Base-by-base conservation (phyloP, 768 basidiomycete species). In the Solioccasus polychromus region DNA sequence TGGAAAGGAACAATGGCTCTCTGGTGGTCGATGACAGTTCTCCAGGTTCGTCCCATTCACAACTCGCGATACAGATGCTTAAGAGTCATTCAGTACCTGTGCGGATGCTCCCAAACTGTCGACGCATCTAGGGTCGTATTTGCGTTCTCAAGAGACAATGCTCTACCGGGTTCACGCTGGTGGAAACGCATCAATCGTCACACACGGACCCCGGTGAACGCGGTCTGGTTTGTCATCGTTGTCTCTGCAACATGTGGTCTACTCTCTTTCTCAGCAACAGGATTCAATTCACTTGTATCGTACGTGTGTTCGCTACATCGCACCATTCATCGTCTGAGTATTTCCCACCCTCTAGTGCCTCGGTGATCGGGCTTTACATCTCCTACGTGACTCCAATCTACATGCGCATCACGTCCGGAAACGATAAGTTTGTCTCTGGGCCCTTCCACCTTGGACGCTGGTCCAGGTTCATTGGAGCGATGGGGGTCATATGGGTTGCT, bases 51-150 rank as follows among this genome's bases (percentile, higher is more conserved):
- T 51, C 18, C 17, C 29, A n/a, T 32, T 29, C 22, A 12, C 14
- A 2, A 8, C 9, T 6, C 7, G n/a, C 3, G 11, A 19, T 15
- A 25, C 9, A 12, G 32, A 35, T n/a, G 20, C 25, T 31, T 42
- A 17, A 50, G 7, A 8, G 10, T 3, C 17, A 14, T 31, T 9
- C 54, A 74, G 69, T 73, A 62, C 46, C 58, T 72, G 22, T 71
- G 68, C 2, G 73, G 72, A 28, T 74, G 72, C 8, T 73, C 75
- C 9, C 75, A 77, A 52, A 64, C 60, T 41, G 64, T 76, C 20
- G 74, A 75, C 50, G 74, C 71, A 18, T 74, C 74, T 14, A 68
- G 74, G 31, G 74, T 73, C 20, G 61, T 75, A 23, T 76, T 73
- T 39, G 73, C 74, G 22, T 72, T 75, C 54, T 61, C 57, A 8